Conservation (phyloP, 257 asterid genomes). For the Primulina tabacum region DNA sequence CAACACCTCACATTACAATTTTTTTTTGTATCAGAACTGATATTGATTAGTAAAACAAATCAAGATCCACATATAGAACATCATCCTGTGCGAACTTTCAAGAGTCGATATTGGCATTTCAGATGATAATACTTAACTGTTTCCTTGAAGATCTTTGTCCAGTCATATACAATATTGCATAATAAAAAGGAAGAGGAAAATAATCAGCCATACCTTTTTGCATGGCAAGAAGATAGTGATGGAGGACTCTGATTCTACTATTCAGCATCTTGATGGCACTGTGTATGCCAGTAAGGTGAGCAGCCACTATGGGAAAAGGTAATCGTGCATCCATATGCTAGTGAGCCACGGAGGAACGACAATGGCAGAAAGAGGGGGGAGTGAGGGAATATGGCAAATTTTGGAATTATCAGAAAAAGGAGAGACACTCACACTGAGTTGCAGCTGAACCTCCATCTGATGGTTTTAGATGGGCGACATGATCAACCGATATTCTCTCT, state of each 20-base stretch:
- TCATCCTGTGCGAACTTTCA: not conserved
- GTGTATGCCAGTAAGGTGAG: constrained; percentile 94
- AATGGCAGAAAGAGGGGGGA: not conserved
- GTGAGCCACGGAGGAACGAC: not conserved
- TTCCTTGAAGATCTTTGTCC: not conserved
- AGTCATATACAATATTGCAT: not conserved
- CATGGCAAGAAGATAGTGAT: constrained; percentile 85
- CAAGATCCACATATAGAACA: not conserved
- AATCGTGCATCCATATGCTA: constrained; percentile 2
- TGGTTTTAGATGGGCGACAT: constrained; percentile 95
- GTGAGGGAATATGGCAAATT: not conserved
- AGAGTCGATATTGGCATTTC: not conserved
- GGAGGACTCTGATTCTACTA: constrained; percentile 84
- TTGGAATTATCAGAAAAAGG: constrained; percentile 10
- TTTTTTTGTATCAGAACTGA: too few species aligned
- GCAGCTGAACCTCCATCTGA: constrained; percentile 99
- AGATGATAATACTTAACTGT: not conserved
- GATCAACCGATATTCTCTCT: constrained; percentile 95
- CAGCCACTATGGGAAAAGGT: constrained; percentile 64
- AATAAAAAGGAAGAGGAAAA: constrained; percentile 2
- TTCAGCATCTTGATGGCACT: constrained; percentile 96
- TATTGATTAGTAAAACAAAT: not conserved
- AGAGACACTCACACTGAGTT: constrained; percentile 67
- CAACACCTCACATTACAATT: not conserved
- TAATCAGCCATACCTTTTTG: constrained; percentile 61